Conservation (phyloP, 331 rosid genomes). For the Telfairia occidentalis region DNA sequence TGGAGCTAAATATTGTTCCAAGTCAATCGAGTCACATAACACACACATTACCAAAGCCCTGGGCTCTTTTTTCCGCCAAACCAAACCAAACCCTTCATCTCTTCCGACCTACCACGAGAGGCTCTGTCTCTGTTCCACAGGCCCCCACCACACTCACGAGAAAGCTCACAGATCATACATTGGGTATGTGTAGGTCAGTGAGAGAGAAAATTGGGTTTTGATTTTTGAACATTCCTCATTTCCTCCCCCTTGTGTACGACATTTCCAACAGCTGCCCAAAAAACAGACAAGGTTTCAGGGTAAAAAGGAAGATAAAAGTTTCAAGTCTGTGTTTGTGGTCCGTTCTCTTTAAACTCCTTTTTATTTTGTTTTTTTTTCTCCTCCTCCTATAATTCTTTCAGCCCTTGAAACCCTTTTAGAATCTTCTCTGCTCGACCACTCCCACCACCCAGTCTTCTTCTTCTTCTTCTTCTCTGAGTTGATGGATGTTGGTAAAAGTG, state of each 20-base stretch:
- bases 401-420: constrained; percentile 1
- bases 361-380: no score
- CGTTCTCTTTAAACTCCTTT: constrained; percentile 13
- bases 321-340: constrained; percentile 30
- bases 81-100: background rate
- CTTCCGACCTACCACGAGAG: background rate
- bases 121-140: constrained; percentile 5
- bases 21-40: no score
- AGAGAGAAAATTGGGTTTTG: background rate
- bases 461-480: background rate
- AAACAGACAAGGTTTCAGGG: background rate
- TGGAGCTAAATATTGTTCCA: no score
- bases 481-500: constrained; percentile 28
- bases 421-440: background rate
- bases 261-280: background rate
- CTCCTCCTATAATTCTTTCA: constrained; percentile 12
- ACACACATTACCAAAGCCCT: background rate
- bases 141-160: constrained; percentile 33
- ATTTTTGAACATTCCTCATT: constrained; percentile 10
- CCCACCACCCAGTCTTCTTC: background rate
- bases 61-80: background rate
- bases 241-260: constrained; percentile 2
- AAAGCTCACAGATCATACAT: constrained; percentile 8
- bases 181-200: background rate
- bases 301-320: constrained; percentile 1